Evolutionary conservation across 176 grass and related monocot genomes (phyloP), one percentile per base, ranked within the genome.

Genomic region (Olyra latifolia): DNA sequence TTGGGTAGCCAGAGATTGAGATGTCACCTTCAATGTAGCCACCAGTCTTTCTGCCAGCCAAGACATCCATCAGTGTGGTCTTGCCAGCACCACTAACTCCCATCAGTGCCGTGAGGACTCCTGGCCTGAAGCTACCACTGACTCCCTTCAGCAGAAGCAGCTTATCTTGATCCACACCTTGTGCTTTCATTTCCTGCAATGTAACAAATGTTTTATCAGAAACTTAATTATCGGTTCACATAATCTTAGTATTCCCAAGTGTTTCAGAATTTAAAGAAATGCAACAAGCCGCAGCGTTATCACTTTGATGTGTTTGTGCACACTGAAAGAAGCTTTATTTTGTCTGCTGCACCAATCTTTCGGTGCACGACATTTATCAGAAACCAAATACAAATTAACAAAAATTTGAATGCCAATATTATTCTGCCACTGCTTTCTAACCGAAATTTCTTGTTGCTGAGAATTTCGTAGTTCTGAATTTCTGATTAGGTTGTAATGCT

Each of bases 41-140:
- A 0, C 86, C 86, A 0, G 90, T 92, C 23, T 92, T 92, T 48
- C 90, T 81, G 16, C 90, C 90, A 6, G 90, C 90, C 42, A 89
- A 80, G 32, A 89, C 90, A 83, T 92, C 90, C 90, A 92, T 92
- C 14, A 89, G 61, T 10, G 90, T 92, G 38, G 90, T 92, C 66
- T 92, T 89, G 52, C 90, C 90, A 42, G 86, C 90, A 28, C 90
- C 90, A 23, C 78, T 89, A 29, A 92, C 90, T 0, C 90, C 90
- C 82, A 92, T 92, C 60, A 89, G 65, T 23, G 86, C 86, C 3
- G 90, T 83, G 48, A 92, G 82, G 40, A 92, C 86, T 62, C 86
- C 90, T 8, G 90, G 86, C 72, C 79, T 88, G 74, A 92, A 92
- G 14, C 66, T 78, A 40, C 90, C 90, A 69, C 60, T 83, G n/a